Evolutionary conservation across 345 rosid genomes (phyloP), one percentile per base, ranked within the genome.

Genomic region (Eucalyptus marginata): DNA sequence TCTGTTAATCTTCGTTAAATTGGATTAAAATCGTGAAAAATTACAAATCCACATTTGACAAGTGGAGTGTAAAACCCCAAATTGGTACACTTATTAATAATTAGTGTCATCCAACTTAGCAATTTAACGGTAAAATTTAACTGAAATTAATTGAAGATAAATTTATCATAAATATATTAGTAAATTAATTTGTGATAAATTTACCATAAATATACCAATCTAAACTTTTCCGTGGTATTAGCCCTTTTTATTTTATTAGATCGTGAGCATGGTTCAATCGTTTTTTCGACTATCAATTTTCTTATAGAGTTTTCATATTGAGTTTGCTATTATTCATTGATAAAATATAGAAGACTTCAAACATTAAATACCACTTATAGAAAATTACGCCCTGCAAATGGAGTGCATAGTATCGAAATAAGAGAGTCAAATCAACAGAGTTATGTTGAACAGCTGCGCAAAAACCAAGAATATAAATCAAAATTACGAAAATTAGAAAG

Each of bases 51-150:
- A 56, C 27, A 0, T 56, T 20, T 22, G 13, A 9, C 12, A 22
- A 54, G 59, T 20, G 20, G 20, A 17, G 54, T 22, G 10, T 20
- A 8, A 56, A 56, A 10, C 6, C 3, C 13, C 6, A 56, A 22
- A 22, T 22, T 10, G 12, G 13, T 56, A 56, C 2, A 56, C 5
- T 5, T 56, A 24, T 56, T 24, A 24, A 24, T 56, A 22, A 24
- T 56, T 13, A 56, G 9, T 22, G 5, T 24, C 6, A 56, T 56
- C 1, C 4, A 24, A 4, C 0, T 56, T 3, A 4, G 1, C 24
- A 56, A 56, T 56, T 56, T 56, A 0, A 56, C 13, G 1, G 3
- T 24, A 56, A 56, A 56, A 56, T 56, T 56, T 22, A 22, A 22
- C 0, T 5, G 0, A 56, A 56, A 24, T 22, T 24, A 56, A 56